Conservation (phyloP, 169 alveolate genomes). For the Pseudocohnilembus persalinus region DNA sequence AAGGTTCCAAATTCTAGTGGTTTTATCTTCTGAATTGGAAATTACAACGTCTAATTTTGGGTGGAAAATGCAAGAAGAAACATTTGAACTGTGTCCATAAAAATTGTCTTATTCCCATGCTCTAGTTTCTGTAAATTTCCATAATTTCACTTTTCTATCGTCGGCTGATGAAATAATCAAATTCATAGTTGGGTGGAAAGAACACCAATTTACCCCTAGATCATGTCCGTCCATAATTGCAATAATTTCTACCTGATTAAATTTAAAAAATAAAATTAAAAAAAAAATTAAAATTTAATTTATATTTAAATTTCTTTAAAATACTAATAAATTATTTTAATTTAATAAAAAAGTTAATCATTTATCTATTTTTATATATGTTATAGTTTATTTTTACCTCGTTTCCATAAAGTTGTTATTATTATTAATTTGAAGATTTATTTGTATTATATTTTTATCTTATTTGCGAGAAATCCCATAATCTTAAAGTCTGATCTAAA, state of each 20-base stretch:
- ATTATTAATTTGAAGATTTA: constrained; percentile 48
- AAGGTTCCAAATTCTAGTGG: constrained; percentile 94
- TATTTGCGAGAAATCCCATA: constrained; percentile 95
- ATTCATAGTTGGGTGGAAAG: constrained; percentile 91
- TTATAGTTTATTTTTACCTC: not conserved
- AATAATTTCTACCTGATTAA: constrained; percentile 92
- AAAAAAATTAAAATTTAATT: not conserved
- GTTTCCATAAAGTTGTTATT: constrained; percentile 22
- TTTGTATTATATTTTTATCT: constrained; percentile 86
- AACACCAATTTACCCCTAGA: constrained; percentile 96
- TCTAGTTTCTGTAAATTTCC: constrained; percentile 93
- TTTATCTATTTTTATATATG: not conserved
- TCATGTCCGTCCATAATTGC: constrained; percentile 96
- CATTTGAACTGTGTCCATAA: constrained; percentile 95
- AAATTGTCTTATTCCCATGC: constrained; percentile 94
- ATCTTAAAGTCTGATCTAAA: constrained; percentile 92
- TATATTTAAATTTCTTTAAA: not conserved
- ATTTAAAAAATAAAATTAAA: constrained; percentile 18
- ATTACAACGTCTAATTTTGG: constrained; percentile 87
- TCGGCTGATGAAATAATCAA: constrained; percentile 94
- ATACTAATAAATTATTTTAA: not conserved
- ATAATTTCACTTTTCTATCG: constrained; percentile 92
- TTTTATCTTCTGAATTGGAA: constrained; percentile 94
- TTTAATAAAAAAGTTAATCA: not conserved
- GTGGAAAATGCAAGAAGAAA: constrained; percentile 92